Base-by-base conservation (phyloP, 2,329 filamentous ascomycete genomes). In the Aspergillus thermomutatus region DNA sequence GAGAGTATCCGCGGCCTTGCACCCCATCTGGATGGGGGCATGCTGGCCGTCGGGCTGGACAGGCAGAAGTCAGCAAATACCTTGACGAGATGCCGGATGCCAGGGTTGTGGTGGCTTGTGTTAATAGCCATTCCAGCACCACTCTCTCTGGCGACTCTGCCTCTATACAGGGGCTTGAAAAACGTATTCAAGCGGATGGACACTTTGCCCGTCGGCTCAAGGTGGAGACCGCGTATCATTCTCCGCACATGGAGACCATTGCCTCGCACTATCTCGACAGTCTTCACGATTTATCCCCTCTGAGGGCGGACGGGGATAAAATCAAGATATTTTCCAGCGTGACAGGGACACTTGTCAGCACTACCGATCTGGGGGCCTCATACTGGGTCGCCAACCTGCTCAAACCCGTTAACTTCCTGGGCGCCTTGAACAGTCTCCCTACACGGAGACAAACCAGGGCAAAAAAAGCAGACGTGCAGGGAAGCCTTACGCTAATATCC, bases 151-250 rank as follows among this genome's bases (percentile, higher is more conserved):
- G 60, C 8, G 58, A 64, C 34, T 9, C 26, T 17, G 17, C 23
- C 1, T 17, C 43, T 1, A 52, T 62, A 8, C 31, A 49, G 31
- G 31, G 26, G 1, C 49, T 65, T 11, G 57, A 64, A n/a, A 17
- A 41, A 2, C 34, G 25, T 10, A 25, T 56, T 11, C 54, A 54
- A 2, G 55, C 60, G 25, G 21, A 40, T 19, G 50, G 53, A 2
- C 6, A 56, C 1, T 52, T 60, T 10, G 53, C 55, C 4, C 57
- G 59, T 27, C 19, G 47, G 23, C 23, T 66, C 11, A 48, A 65
- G 19, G 64, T 64, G 1, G 58, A 65, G 9, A 57, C 58, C 11
- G 65, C 65, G 0, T 66, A 65, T 21, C 65, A 67, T 49, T 53
- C 57, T 1, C 25, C 27, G 3, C 46, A 53, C 28, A 55, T 57